These are phyloP conservation scores for Fusarium palustre DNA, from an alignment of 2,329 filamentous ascomycete genomes.

Conservation along the genomic window DNA sequence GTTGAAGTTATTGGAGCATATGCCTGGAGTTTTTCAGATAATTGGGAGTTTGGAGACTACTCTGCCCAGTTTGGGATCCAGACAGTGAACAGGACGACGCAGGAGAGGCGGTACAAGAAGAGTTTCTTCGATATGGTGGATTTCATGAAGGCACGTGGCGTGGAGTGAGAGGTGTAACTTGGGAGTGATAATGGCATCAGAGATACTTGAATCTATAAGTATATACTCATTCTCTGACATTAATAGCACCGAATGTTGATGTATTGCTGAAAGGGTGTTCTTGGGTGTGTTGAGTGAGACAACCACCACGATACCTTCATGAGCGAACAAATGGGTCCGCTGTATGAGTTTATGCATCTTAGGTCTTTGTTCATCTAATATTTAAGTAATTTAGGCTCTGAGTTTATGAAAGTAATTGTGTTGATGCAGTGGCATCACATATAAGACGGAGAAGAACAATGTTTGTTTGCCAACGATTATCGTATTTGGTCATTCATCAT, in stretches of 20 bases:
- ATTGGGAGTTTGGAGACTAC: conserved; percentile 65
- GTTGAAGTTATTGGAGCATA: conserved; percentile 66
- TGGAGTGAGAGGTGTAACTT: conserved; percentile 21
- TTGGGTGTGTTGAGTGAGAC: neutral
- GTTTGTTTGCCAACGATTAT: conserved; percentile 7
- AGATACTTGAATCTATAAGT: neutral
- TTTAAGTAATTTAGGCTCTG: neutral
- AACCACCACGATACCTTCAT: neutral
- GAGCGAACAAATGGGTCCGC: neutral
- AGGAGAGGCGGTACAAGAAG: conserved; percentile 65
- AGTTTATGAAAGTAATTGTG: neutral
- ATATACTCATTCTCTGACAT: neutral
- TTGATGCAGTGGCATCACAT: neutral
- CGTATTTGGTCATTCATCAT: conserved; percentile 24
- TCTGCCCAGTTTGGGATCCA: conserved; percentile 66
- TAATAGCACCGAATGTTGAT: neutral
- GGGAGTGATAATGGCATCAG: neutral
- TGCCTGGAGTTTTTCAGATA: conserved; percentile 65
- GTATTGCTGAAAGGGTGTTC: neutral
- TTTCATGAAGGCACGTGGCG: conserved; percentile 56
- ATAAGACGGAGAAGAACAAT: neutral
- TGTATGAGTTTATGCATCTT: neutral
- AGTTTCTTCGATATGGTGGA: conserved; percentile 69
- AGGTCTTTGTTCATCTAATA: neutral
- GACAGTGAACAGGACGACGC: conserved; percentile 64